Base-by-base conservation (phyloP, 208 protist species). In the Paratrypanosoma confusum region DNA sequence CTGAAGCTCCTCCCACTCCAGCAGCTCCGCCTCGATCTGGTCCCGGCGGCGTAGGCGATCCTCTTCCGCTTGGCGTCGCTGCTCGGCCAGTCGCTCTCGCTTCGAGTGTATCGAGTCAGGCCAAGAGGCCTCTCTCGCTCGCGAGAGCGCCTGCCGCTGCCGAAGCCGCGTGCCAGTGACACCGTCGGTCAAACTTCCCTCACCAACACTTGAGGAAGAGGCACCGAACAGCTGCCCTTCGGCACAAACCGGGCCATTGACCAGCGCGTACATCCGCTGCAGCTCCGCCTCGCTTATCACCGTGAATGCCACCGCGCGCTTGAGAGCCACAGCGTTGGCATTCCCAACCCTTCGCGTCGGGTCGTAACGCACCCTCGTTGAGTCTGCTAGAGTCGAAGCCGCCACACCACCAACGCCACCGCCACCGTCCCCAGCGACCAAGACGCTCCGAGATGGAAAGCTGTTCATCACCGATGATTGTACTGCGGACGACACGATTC, bases 251-350 rank as follows among this genome's bases (percentile, higher is more conserved):
- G n/a, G n/a, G n/a, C 53, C 46, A 21, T 48, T 64, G 33, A 53
- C 63, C 13, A 91, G 57, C 10, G 59, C 63, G 13, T 63, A 73
- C 26, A 89, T 81, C 53, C 65, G 68, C 23, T 44, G 35, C 7
- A 92, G 66, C 39, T 86, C 76, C 27, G 71, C 62, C 22, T 92
- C 78, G 54, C 72, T 72, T 48, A 92, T 66, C 27, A 86, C 44
- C 7, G 65, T 65, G 39, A 65, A 70, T 14, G 57, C 58, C 5
- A 82, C 27, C 39, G 77, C 50, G 13, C 67, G 22, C 3, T 79
- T 79, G n/a, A 49, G 27, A 1, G 83, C 83, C n/a, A 92, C 76
- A 16, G 79, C 79, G 56, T 92, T 92, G 27, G 75, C 76, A 26
- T 74, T 79, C 38, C 83, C 83, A 14, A 79, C 52, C 25, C 56